Evolutionary conservation across 371 early-diverging fungal species (phyloP).

Genomic region (Apophysomyces elegans): DNA sequence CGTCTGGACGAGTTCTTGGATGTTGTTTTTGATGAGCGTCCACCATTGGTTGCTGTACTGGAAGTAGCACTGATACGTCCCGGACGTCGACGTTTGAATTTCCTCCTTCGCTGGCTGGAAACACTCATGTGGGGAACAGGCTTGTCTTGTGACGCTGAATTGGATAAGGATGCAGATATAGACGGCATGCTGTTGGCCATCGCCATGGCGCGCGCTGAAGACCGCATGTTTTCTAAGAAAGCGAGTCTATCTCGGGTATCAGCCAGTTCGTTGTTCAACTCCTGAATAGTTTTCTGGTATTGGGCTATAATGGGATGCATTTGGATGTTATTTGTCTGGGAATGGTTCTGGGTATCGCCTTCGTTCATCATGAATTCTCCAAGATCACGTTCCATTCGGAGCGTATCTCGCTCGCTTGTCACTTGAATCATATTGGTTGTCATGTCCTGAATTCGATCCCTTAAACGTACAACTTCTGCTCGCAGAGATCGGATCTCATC

Average conservation of each 20-base stretch:
- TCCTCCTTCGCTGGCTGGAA: conserved; percentile 17
- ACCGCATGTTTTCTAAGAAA: conserved; percentile 36
- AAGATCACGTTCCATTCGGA: conserved; percentile 60
- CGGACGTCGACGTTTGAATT: conserved; percentile 24
- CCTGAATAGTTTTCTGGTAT: conserved; percentile 62
- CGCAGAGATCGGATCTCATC: conserved; percentile 54
- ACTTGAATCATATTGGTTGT: conserved; percentile 54
- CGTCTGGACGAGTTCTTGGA: conserved; percentile 12
- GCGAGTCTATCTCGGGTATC: conserved; percentile 48
- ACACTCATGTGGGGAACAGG: conserved; percentile 12
- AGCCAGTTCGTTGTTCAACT: conserved; percentile 55
- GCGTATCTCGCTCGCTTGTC: conserved; percentile 67
- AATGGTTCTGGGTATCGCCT: conserved; percentile 3
- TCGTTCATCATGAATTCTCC: conserved; percentile 38
- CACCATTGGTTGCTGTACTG: conserved; percentile 25
- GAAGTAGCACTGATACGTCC: conserved; percentile 29
- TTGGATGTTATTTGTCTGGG: conserved; percentile 14
- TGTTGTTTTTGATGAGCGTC: background rate
- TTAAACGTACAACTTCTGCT: conserved; percentile 54
- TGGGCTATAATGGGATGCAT: conserved; percentile 61
- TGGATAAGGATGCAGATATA: conserved; percentile 28
- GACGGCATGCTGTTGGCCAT: conserved; percentile 23
- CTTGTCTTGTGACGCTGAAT: conserved; percentile 22
- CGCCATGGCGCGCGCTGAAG: conserved; percentile 38
- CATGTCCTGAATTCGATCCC: conserved; percentile 58